Evolutionary conservation across 306 rosid genomes (phyloP).

Genomic region (Cicer arietinum): DNA sequence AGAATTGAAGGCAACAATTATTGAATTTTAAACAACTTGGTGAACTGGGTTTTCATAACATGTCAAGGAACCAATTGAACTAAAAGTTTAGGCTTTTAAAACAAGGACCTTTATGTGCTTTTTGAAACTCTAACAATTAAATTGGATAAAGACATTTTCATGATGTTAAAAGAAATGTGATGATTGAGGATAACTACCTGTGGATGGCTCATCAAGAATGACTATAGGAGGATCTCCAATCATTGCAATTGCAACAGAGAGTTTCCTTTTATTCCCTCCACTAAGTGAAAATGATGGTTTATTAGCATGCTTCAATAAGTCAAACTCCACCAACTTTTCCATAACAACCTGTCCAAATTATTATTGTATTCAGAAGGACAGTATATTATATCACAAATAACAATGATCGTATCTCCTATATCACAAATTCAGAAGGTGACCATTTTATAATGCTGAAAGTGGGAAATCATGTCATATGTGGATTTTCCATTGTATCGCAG

Average conservation of each 20-base stretch:
- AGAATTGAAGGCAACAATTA: slow-evolving; percentile 26
- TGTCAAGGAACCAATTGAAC: slow-evolving; percentile 31
- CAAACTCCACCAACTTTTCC: slow-evolving; percentile 91
- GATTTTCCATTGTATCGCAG: slow-evolving; percentile 10
- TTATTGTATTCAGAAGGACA: slow-evolving; percentile 31
- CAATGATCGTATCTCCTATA: neutral
- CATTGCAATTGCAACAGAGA: slow-evolving; percentile 96
- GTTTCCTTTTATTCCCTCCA: slow-evolving; percentile 96
- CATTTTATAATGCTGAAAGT: neutral
- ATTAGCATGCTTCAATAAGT: slow-evolving; percentile 82
- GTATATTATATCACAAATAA: slow-evolving; percentile 27
- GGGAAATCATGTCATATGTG: neutral
- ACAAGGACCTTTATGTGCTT: neutral
- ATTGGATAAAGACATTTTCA: slow-evolving; percentile 36
- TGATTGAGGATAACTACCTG: slow-evolving; percentile 57
- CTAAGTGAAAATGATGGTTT: slow-evolving; percentile 93
- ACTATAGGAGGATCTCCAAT: slow-evolving; percentile 97
- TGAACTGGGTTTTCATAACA: slow-evolving; percentile 32
- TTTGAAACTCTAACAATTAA: slow-evolving; percentile 4
- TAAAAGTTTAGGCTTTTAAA: slow-evolving; percentile 21
- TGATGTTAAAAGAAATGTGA: slow-evolving; percentile 28
- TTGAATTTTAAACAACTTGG: slow-evolving; percentile 35
- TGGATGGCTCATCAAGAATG: slow-evolving; percentile 96
- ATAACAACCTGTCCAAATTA: slow-evolving; percentile 76
- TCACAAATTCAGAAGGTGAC: neutral